phyloP scores from a whole-genome alignment of 495 filamentous ascomycete species.

The Immersiella caudata region DNA sequence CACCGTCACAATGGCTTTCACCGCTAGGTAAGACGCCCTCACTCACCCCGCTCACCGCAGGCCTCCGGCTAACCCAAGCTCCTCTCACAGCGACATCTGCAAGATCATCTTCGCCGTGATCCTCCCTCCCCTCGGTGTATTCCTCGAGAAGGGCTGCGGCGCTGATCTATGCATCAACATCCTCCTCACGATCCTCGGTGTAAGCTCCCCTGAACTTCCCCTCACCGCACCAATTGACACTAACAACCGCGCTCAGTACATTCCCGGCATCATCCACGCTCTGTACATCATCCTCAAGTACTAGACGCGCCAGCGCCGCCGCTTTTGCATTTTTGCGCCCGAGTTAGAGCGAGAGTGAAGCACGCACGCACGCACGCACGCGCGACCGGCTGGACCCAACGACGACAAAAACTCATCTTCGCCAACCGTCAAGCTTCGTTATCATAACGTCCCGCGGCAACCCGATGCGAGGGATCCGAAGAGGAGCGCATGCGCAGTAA shows the following conservation, averaged over 20 bases:
- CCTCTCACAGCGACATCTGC: constrained; percentile 72
- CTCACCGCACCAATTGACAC: background rate
- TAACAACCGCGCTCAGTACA: constrained; percentile 28
- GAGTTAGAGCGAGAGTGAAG: background rate
- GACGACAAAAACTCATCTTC: background rate
- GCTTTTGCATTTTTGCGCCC: background rate
- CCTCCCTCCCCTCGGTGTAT: constrained; percentile 86
- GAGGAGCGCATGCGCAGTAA: background rate
- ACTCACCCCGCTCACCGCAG: constrained; percentile 6
- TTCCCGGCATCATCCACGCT: constrained; percentile 69
- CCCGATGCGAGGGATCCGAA: background rate
- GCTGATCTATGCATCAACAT: constrained; percentile 91
- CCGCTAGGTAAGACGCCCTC: constrained; percentile 57
- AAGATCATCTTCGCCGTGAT: constrained; percentile 89
- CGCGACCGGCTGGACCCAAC: background rate
- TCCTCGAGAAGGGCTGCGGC: constrained; percentile 86
- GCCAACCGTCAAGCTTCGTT: too few relatives aligned
- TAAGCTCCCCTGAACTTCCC: constrained; percentile 48
- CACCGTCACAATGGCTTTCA: constrained; percentile 61
- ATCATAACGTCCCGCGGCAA: too few relatives aligned
- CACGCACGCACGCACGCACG: background rate
- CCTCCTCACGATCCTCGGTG: constrained; percentile 77
- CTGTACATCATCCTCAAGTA: constrained; percentile 59
- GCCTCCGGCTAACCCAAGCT: background rate
- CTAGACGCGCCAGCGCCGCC: constrained; percentile 27